These are phyloP conservation scores for Wilhelminamyces savonicus DNA, from an alignment of 805 yeast species.

Conservation along the genomic window DNA sequence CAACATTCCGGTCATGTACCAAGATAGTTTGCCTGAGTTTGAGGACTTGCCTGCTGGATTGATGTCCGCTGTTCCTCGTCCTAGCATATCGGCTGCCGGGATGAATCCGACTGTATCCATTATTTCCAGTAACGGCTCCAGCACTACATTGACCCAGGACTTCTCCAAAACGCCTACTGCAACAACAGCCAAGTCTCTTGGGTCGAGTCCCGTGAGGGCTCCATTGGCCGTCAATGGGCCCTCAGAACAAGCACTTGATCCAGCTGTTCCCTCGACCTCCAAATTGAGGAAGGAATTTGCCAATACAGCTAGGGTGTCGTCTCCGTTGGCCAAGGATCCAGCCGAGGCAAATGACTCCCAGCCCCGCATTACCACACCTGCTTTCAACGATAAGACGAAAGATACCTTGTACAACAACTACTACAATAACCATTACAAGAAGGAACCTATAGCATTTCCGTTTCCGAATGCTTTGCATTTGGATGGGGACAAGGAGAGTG, in stretches of 20 bases:
- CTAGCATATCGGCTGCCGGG: slow-evolving; percentile 13
- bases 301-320: slow-evolving; percentile 15
- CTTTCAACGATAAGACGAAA: slow-evolving; percentile 1
- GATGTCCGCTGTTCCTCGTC: slow-evolving; percentile 23
- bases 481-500: slow-evolving; percentile 26
- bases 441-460: slow-evolving; percentile 37
- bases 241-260: not conserved
- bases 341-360: slow-evolving; percentile 9
- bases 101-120: slow-evolving; percentile 9
- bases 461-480: slow-evolving; percentile 36
- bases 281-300: not conserved
- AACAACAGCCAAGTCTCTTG: too few species aligned
- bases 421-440: slow-evolving; percentile 42
- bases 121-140: slow-evolving; percentile 10
- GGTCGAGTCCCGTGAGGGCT: too few species aligned
- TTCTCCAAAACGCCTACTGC: slow-evolving; percentile 3
- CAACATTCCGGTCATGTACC: slow-evolving; percentile 26
- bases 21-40: slow-evolving; percentile 25
- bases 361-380: slow-evolving; percentile 6
- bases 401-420: slow-evolving; percentile 14
- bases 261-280: slow-evolving; percentile 1
- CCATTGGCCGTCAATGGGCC: too few species aligned
- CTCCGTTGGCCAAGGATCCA: slow-evolving; percentile 28
- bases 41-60: slow-evolving; percentile 38
- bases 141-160: slow-evolving; percentile 12